These are phyloP conservation scores for Rhizophora apiculata DNA, from an alignment of 345 rosid species.

Conservation along the genomic window DNA sequence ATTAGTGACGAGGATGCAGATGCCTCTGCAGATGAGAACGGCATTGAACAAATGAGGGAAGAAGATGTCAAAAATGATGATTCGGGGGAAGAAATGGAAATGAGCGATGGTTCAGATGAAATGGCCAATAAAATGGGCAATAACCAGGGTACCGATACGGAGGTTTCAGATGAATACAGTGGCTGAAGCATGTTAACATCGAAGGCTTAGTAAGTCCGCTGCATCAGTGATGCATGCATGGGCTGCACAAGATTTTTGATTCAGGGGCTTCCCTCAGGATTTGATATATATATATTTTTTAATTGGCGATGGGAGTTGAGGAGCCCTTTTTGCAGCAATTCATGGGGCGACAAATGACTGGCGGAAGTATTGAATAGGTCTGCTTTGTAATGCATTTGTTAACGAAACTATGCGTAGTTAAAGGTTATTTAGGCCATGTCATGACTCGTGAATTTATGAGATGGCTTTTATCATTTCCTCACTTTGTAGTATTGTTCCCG, in stretches of 20 bases:
- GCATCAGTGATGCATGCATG: too few relatives aligned
- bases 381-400: constrained; percentile 15
- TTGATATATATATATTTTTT: neutral
- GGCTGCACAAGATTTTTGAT: constrained; percentile 17
- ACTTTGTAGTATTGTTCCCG: too few relatives aligned
- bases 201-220: too few relatives aligned
- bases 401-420: neutral
- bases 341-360: neutral
- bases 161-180: constrained; percentile 70
- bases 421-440: too few relatives aligned
- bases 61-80: constrained; percentile 39
- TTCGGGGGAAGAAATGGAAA: constrained; percentile 35
- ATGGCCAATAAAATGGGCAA: constrained; percentile 29
- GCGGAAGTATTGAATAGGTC: constrained; percentile 14
- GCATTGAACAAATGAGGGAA: constrained; percentile 29
- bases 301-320: neutral
- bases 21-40: constrained; percentile 37
- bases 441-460: too few relatives aligned
- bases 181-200: constrained; percentile 31
- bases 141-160: constrained; percentile 44
- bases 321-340: neutral
- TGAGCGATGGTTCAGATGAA: constrained; percentile 53
- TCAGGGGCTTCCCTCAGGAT: constrained; percentile 16
- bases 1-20: constrained; percentile 61
- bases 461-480: too few relatives aligned